Percentiles rank a stretch among this genome's conserved stretches.
These are phyloP conservation scores for Fragaria nilgerrensis DNA, from an alignment of 306 rosid genomes.

Conservation along the genomic window DNA sequence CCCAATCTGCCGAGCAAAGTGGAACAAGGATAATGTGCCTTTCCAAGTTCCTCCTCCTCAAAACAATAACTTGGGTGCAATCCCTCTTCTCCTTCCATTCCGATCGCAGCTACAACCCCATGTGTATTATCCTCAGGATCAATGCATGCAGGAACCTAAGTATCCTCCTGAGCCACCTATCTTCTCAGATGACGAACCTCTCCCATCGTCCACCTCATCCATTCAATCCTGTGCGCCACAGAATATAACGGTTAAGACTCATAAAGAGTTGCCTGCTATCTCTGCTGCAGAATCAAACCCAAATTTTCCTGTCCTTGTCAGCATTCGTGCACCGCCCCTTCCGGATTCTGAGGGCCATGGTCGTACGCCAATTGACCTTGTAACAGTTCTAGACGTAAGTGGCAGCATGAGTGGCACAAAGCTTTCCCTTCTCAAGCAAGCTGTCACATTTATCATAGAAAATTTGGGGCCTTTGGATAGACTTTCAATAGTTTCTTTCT, in stretches of 20 bases:
- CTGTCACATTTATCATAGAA: slow-evolving; percentile 31
- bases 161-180: no score
- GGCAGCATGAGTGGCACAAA: slow-evolving; percentile 35
- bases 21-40: no score
- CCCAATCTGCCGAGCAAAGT: no score
- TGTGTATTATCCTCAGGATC: no score
- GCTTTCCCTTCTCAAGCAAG: slow-evolving; percentile 22
- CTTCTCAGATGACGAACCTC: not conserved
- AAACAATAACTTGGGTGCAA: no score
- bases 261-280: slow-evolving; percentile 1
- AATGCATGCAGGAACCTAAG: no score
- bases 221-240: not conserved
- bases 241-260: not conserved
- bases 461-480: slow-evolving; percentile 34
- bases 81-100: no score
- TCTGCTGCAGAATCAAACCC: not conserved
- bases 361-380: slow-evolving; percentile 33
- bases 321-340: slow-evolving; percentile 1
- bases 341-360: not conserved
- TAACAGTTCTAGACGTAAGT: slow-evolving; percentile 31
- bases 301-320: not conserved
- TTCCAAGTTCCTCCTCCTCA: no score
- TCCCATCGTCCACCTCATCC: not conserved
- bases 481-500: slow-evolving; percentile 30
- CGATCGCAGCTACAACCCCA: no score